Conservation (phyloP, 306 rosid species). For the Cicer chorassanicum region DNA sequence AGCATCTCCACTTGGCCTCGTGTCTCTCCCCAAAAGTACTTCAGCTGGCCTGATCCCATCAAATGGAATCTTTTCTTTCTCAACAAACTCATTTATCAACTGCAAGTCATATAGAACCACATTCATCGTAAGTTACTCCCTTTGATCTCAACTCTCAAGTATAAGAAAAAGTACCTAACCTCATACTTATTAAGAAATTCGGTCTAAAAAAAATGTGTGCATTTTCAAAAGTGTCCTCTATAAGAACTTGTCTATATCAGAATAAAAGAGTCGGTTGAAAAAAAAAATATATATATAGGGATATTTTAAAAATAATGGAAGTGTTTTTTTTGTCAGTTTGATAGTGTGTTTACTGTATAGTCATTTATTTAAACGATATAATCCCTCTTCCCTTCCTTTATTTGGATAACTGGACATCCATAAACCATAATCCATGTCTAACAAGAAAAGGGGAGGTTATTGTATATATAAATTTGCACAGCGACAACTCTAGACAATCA, state of each 20-base stretch:
- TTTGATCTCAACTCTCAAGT: neutral
- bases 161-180: neutral
- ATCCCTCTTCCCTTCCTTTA: no score
- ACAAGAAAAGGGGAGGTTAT: no score
- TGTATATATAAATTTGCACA: no score
- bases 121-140: neutral
- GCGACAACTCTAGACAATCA: no score
- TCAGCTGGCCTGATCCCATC: conserved; percentile 55
- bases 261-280: neutral
- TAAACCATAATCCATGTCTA: no score
- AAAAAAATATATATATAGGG: neutral
- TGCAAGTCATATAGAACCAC: conserved; percentile 42
- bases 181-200: neutral
- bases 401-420: no score
- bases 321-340: no score
- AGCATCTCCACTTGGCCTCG: conserved; percentile 84
- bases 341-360: no score
- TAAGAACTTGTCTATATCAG: conserved; percentile 2
- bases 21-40: conserved; percentile 86
- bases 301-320: neutral
- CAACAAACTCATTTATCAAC: conserved; percentile 68
- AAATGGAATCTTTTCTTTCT: conserved; percentile 61
- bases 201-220: neutral
- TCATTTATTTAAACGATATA: no score
- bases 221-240: neutral